phyloP scores from a whole-genome alignment of 352 stramenopile genomes.

The Blastocystis sp. region DNA sequence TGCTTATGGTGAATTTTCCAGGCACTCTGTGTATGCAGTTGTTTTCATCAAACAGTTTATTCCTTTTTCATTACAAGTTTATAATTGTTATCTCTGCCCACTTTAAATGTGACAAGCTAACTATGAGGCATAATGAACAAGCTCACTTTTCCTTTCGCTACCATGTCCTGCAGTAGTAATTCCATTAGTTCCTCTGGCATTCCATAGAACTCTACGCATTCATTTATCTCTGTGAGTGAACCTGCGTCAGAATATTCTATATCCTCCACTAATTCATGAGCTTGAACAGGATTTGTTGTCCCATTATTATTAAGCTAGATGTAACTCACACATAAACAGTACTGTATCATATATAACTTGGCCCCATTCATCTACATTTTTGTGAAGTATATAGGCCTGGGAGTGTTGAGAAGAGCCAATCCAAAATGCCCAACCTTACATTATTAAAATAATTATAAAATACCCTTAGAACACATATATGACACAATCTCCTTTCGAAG shows the following conservation, averaged over 20 bases:
- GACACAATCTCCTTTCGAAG: conserved; percentile 13
- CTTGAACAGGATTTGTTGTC: not conserved
- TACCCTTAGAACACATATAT: conserved; percentile 19
- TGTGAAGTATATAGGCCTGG: conserved; percentile 35
- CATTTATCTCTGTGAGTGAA: not conserved
- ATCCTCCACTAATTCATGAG: conserved; percentile 36
- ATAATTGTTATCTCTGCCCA: conserved; percentile 22
- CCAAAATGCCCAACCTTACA: conserved; percentile 1
- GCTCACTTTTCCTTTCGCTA: not conserved
- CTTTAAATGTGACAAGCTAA: conserved; percentile 35
- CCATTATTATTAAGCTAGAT: not conserved
- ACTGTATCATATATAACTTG: conserved; percentile 6
- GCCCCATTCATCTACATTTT: not conserved
- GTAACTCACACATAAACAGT: not conserved
- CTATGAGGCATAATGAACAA: not conserved
- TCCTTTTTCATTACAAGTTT: not conserved
- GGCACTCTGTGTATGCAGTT: not conserved
- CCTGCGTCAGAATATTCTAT: not conserved
- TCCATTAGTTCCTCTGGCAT: conserved; percentile 54
- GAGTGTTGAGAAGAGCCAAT: conserved; percentile 31
- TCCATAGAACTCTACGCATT: not conserved
- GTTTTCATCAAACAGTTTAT: not conserved
- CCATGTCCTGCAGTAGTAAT: not conserved
- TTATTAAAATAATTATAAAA: not conserved
- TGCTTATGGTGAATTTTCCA: not conserved